Evolutionary conservation across 1,284 basidiomycete genomes (phyloP), one percentile per base, ranked within the genome.

Genomic region (Puccinia sorghi): DNA sequence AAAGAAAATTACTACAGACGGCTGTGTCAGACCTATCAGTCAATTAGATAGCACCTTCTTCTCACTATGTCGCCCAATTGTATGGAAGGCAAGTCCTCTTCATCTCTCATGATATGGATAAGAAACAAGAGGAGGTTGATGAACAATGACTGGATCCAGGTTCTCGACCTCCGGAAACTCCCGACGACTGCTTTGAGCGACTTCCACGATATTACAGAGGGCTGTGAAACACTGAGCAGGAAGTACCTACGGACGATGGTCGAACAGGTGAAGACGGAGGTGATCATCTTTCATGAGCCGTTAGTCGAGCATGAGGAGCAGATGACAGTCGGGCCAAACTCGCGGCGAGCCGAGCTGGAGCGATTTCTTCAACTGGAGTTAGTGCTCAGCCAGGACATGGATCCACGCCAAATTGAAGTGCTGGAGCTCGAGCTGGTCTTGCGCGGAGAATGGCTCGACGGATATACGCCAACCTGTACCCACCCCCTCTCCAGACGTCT

Each of bases 1-100:
- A 20, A 8, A 9, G 0, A 48, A 32, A 37, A 69, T 39, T 43
- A 32, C 50, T 50, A 13, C 50, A 69, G 66, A 17, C 17, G 52
- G 66, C 25, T 69, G 66, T 69, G 52, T 69, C 12, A 52, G 50
- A 50, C 8, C 66, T 12, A 50, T 69, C 48, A 69, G 66, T 52
- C 66, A 69, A 27, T 8, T 69, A 13, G 66, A 69, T 48, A 50
- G 50, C 17, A 32, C 12, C 5, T 69, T 69, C 66, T 50, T 52
- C 32, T 5, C 17, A 17, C 46, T 69, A 15, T 69, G 66, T 37
- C 22, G 66, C 25, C 66, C 66, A 37, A 9, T 52, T 20, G 9
- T 69, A 69, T 69, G 66, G 66, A 32, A 52, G 66, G 66, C 52
- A 69, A 54, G 46, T 27, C 46, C 27, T 52, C 22, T 37, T 37